These are phyloP conservation scores for Podaxis carcinomalis DNA, from an alignment of 768 basidiomycete species.

Conservation along the genomic window DNA sequence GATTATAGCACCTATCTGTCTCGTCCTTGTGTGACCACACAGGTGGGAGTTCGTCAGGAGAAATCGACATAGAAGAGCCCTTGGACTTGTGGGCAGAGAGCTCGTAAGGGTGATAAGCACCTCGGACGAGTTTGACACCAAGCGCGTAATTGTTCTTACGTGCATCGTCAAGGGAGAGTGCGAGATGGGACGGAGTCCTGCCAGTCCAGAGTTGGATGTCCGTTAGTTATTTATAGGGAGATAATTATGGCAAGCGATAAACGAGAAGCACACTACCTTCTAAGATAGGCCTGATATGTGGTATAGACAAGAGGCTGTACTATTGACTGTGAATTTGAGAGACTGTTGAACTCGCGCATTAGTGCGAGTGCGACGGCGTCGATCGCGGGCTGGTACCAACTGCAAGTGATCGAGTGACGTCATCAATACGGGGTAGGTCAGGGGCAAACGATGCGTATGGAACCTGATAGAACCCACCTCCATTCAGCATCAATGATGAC, in stretches of 20 bases:
- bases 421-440: neutral
- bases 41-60: conserved; percentile 54
- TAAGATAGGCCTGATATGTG: conserved; percentile 88
- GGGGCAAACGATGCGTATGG: neutral
- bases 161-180: conserved; percentile 62
- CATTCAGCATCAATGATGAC: conserved; percentile 87
- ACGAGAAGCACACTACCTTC: conserved; percentile 39
- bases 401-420: conserved; percentile 18
- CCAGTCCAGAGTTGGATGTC: neutral
- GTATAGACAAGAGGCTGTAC: conserved; percentile 71
- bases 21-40: conserved; percentile 67
- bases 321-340: conserved; percentile 14
- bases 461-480: conserved; percentile 33
- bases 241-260: neutral
- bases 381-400: conserved; percentile 77
- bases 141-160: conserved; percentile 63
- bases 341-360: conserved; percentile 74
- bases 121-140: conserved; percentile 90
- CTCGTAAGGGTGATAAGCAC: conserved; percentile 87
- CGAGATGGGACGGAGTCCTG: conserved; percentile 69
- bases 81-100: conserved; percentile 39
- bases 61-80: conserved; percentile 40
- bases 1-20: conserved; percentile 73
- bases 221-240: conserved; percentile 1
- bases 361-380: conserved; percentile 76